Evolutionary conservation across 139 green algal genomes (phyloP), one percentile per base, ranked within the genome.

Genomic region (Spirogloea muscicola): DNA sequence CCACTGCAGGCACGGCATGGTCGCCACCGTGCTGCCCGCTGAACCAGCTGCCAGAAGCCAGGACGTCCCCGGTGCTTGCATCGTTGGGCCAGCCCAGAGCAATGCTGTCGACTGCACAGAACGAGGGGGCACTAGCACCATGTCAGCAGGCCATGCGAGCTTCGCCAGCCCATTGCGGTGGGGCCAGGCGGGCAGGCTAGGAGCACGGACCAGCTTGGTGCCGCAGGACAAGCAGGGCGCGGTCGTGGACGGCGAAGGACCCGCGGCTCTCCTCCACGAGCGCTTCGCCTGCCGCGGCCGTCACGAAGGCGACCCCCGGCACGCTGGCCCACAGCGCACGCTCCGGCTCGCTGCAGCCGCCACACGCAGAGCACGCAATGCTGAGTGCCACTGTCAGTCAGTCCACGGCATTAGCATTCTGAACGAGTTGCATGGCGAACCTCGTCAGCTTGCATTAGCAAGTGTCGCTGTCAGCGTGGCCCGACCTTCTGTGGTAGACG

Each of bases 241-340:
- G 46, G 29, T 76, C 68, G 34, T 68, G 52, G n/a, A 76, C n/a
- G 34, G 68, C 68, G 57, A 73, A 76, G 5, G 68, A 76, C 7
- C 68, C 68, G 4, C 38, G n/a, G 33, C 55, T 51, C 34, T 76
- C 68, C 3, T 68, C 29, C 3, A 76, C 68, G 4, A 4, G 10
- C 7, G 41, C n/a, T 51, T 49, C 43, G 5, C 52, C 25, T 57
- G 69, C 4, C 5, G 64, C 64, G 13, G 49, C 64, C 49, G 49
- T 69, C 21, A 59, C 64, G 41, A 74, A 74, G 3, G 64, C 48
- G n/a, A 31, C 5, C n/a, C 25, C 64, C 4, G 64, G 49, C 6
- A 73, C 7, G 5, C 40, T 51, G 48, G 44, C 37, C 64, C 64
- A 74, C 10, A 74, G 49, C 27, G 41, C 49, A 27, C 49, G 3